Evolutionary conservation across 345 rosid genomes (phyloP).

Genomic region (Populus ilicifolia): DNA sequence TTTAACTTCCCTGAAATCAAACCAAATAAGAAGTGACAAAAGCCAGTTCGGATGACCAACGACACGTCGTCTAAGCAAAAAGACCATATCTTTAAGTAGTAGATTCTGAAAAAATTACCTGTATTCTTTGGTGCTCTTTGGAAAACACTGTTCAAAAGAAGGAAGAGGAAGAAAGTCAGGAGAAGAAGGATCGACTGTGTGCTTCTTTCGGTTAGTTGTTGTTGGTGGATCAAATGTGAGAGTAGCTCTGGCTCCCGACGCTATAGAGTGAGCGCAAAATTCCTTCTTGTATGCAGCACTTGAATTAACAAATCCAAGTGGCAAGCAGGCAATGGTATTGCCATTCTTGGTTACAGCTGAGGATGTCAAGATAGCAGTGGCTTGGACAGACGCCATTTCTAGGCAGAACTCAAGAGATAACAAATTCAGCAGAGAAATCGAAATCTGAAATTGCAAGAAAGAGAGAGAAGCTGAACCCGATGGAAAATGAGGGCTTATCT

Average conservation of each 20-base stretch:
- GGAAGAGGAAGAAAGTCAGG: constrained; percentile 90
- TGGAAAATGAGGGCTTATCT: neutral
- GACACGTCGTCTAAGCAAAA: neutral
- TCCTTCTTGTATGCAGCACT: constrained; percentile 42
- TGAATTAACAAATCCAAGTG: constrained; percentile 50
- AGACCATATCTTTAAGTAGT: too few species aligned
- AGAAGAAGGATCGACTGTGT: constrained; percentile 78
- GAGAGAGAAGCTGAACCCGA: neutral
- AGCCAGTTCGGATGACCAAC: neutral
- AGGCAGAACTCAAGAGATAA: neutral
- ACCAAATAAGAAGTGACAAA: neutral
- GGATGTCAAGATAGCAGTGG: constrained; percentile 44
- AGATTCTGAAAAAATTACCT: constrained; percentile 26
- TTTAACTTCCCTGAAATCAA: constrained; percentile 57
- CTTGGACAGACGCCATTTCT: constrained; percentile 69
- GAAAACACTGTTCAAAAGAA: constrained; percentile 86
- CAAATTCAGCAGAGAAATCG: neutral
- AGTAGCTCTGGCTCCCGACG: constrained; percentile 47
- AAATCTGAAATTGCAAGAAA: neutral
- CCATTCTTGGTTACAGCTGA: constrained; percentile 23
- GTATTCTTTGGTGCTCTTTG: constrained; percentile 79
- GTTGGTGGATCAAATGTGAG: constrained; percentile 75
- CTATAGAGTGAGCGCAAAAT: constrained; percentile 7
- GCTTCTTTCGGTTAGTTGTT: constrained; percentile 55
- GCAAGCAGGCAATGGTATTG: constrained; percentile 43